phyloP scores from a whole-genome alignment of 306 rosid genomes.

The Castanea crenata region DNA sequence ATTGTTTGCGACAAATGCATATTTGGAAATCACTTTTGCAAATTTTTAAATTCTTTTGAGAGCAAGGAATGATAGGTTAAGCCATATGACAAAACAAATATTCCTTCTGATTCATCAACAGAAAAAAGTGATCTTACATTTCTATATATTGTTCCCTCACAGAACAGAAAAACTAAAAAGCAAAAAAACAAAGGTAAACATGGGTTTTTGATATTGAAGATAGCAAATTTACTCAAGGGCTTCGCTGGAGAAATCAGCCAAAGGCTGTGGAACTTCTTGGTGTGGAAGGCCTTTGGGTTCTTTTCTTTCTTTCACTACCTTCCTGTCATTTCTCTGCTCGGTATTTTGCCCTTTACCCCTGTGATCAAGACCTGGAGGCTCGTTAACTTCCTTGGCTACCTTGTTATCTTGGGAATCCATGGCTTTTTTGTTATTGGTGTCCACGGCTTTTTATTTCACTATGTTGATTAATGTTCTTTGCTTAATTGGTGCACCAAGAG shows the following conservation, averaged over 20 bases:
- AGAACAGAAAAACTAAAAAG: too few species aligned
- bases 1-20: too few species aligned
- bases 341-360: neutral
- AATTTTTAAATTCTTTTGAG: too few species aligned
- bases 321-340: neutral
- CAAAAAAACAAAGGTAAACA: neutral
- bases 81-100: too few species aligned
- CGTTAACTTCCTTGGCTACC: slow-evolving; percentile 9
- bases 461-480: neutral
- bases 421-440: neutral
- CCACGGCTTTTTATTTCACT: neutral
- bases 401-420: neutral
- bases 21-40: too few species aligned
- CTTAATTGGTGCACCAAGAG: neutral
- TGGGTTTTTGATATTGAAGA: neutral
- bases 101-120: too few species aligned
- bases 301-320: neutral
- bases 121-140: too few species aligned
- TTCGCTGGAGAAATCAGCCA: slow-evolving; percentile 11
- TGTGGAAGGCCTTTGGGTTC: slow-evolving; percentile 19
- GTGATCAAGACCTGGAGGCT: neutral
- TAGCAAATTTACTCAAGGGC: slow-evolving; percentile 13
- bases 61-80: too few species aligned
- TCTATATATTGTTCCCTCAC: too few species aligned
- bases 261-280: slow-evolving; percentile 14